Percentiles rank a stretch among this genome's conserved stretches.
Evolutionary conservation across 768 basidiomycete species (phyloP).

Genomic region (Podaxis pistillaris): DNA sequence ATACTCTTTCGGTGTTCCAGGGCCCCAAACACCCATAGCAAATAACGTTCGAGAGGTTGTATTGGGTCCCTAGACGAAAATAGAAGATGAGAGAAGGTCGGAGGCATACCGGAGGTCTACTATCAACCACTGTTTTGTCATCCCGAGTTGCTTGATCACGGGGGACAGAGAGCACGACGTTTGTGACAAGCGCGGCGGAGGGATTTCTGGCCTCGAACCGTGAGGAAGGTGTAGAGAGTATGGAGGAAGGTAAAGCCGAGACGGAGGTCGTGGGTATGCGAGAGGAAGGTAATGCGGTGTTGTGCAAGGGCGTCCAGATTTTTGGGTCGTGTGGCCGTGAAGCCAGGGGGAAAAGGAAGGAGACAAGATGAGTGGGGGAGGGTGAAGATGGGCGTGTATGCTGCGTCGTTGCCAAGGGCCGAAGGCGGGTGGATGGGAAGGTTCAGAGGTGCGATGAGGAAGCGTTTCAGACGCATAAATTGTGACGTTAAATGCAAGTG

Average conservation of each 20-base stretch:
- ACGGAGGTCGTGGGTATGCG: conserved; percentile 27
- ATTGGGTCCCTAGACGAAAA: conserved; percentile 1
- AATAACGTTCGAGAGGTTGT: conserved; percentile 47
- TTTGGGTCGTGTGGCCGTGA: background rate
- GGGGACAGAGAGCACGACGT: conserved; percentile 43
- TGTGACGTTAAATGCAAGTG: conserved; percentile 32
- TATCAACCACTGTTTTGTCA: conserved; percentile 28
- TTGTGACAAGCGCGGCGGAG: conserved; percentile 32
- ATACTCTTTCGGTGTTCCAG: conserved; percentile 56
- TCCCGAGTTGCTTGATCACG: conserved; percentile 43
- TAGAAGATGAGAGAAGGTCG: conserved; percentile 39
- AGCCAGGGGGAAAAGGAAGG: background rate
- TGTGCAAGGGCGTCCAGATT: background rate
- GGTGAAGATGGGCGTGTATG: background rate
- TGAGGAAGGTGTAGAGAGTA: conserved; percentile 42
- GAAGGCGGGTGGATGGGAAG: conserved; percentile 29
- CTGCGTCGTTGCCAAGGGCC: background rate
- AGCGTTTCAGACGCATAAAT: conserved; percentile 71
- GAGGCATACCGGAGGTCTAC: background rate
- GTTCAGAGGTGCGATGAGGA: conserved; percentile 54
- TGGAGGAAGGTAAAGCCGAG: conserved; percentile 50
- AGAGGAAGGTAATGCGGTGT: conserved; percentile 12
- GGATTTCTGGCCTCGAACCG: conserved; percentile 39
- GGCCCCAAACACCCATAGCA: conserved; percentile 75
- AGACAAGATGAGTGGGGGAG: background rate